Evolutionary conservation across 78 protist species (phyloP).

Genomic region (Dictyostelium firmibasis): DNA sequence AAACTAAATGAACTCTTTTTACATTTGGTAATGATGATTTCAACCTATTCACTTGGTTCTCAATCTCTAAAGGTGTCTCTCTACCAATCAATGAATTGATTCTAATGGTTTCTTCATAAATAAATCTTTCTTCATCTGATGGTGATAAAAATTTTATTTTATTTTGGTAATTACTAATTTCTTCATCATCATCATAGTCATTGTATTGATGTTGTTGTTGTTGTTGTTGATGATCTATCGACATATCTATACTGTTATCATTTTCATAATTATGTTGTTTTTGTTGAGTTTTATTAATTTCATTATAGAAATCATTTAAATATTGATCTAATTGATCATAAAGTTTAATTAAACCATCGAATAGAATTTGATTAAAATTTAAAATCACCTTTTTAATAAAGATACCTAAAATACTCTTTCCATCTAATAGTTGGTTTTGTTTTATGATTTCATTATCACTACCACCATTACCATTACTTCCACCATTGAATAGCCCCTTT

Average conservation of each 20-base stretch:
- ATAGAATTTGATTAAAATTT: conserved; percentile 25
- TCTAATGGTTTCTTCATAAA: conserved; percentile 14
- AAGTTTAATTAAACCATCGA: conserved; percentile 40
- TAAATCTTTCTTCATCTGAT: conserved; percentile 46
- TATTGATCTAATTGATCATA: conserved; percentile 25
- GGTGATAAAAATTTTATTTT: conserved; percentile 63
- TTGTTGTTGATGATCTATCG: background rate
- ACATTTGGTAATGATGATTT: conserved; percentile 32
- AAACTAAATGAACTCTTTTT: background rate
- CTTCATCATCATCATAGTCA: background rate
- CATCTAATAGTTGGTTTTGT: background rate
- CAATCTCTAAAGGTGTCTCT: conserved; percentile 10
- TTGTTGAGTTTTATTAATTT: background rate
- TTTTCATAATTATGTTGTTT: background rate
- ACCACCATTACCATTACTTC: background rate
- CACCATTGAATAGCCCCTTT: background rate
- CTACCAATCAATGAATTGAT: conserved; percentile 30
- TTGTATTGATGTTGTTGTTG: background rate
- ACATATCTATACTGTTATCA: background rate
- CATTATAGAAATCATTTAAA: conserved; percentile 8
- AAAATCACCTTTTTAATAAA: conserved; percentile 42
- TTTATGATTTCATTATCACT: background rate
- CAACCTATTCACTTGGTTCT: background rate
- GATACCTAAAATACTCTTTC: conserved; percentile 45
- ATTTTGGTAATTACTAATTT: background rate